Evolutionary conservation across 345 rosid species (phyloP).

Genomic region (Eucalyptus globulus): DNA sequence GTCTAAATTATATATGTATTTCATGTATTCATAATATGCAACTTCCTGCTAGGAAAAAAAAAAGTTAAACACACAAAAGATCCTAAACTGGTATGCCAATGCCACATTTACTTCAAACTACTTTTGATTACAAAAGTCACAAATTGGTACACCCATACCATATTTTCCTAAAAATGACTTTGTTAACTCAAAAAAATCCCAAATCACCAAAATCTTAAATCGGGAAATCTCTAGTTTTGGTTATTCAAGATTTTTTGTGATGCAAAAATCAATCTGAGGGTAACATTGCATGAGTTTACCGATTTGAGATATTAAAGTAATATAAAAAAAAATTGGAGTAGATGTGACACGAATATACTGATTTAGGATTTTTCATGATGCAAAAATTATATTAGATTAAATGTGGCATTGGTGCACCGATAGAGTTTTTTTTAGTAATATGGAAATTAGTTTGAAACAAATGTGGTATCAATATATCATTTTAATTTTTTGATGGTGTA

Average conservation of each 20-base stretch:
- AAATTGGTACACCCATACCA: no score
- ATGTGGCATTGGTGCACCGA: not conserved
- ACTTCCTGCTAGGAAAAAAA: not conserved
- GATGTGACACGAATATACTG: rapidly evolving
- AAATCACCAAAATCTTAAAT: not conserved
- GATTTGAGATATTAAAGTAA: rapidly evolving
- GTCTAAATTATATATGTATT: no score
- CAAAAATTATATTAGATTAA: not conserved
- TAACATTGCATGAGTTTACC: not conserved
- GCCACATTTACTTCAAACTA: no score
- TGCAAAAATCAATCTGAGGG: not conserved
- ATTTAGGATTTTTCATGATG: not conserved
- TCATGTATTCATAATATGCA: not conserved
- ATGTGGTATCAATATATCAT: not conserved
- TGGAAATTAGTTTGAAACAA: not conserved
- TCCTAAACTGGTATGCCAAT: not conserved
- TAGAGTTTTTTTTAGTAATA: not conserved
- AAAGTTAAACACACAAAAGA: not conserved
- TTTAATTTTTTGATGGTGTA: not conserved
- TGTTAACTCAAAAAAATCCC: not conserved
- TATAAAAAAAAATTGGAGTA: not conserved
- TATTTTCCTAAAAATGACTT: not conserved
- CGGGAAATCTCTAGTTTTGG: not conserved
- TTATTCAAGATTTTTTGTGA: not conserved
- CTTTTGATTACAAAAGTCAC: no score